phyloP scores from a whole-genome alignment of 2,329 filamentous ascomycete genomes.

The Biscogniauxia sp. region DNA sequence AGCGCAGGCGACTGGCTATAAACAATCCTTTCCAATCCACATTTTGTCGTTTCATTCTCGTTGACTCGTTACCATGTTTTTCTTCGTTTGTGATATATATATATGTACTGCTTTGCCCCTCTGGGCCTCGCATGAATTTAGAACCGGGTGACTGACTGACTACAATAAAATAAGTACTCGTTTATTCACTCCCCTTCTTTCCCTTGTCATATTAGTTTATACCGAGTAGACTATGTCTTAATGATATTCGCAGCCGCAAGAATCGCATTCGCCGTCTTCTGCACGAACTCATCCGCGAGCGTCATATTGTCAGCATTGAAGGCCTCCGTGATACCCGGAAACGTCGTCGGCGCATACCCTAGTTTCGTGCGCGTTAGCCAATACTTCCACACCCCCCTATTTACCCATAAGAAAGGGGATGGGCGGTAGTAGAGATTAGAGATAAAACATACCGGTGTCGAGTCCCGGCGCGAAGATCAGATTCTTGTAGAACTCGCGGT shows the following conservation, averaged over 20 bases:
- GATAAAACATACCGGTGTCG: slow-evolving; percentile 43
- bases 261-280: slow-evolving; percentile 29
- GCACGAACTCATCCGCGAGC: slow-evolving; percentile 28
- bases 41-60: background rate
- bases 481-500: slow-evolving; percentile 45
- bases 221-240: slow-evolving; percentile 14
- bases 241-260: slow-evolving; percentile 26
- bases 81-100: background rate
- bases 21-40: background rate
- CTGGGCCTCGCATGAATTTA: no score
- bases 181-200: no score
- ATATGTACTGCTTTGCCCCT: no score
- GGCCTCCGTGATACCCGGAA: slow-evolving; percentile 31
- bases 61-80: background rate
- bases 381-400: background rate
- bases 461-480: slow-evolving; percentile 47
- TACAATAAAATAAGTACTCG: no score
- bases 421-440: background rate
- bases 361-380: slow-evolving; percentile 1
- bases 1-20: background rate
- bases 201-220: no score
- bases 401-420: background rate
- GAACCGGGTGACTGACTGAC: no score
- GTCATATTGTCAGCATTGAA: slow-evolving; percentile 24
- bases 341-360: slow-evolving; percentile 33